Percentiles rank a stretch among this genome's conserved stretches.
phyloP scores from a whole-genome alignment of 352 stramenopile species.

The Globisporangium echinulatum region DNA sequence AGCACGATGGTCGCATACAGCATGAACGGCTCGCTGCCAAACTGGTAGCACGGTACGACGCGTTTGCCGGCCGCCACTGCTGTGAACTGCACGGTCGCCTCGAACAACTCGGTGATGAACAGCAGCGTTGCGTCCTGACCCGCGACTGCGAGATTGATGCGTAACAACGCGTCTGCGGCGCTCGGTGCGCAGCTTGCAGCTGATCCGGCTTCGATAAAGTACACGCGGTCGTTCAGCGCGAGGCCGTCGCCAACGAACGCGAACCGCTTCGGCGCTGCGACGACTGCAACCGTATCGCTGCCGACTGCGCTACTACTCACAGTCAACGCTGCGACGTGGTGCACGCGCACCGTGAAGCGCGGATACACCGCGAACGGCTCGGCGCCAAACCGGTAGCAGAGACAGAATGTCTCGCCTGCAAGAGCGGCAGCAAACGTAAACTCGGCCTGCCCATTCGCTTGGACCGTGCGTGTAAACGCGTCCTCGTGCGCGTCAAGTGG shows the following conservation, averaged over 20 bases:
- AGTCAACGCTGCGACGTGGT: conserved; percentile 27
- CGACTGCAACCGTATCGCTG: conserved; percentile 35
- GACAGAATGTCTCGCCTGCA: conserved; percentile 42
- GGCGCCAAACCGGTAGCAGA: conserved; percentile 69
- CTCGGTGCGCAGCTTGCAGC: conserved; percentile 31
- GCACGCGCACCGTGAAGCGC: conserved; percentile 35
- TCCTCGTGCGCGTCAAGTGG: conserved; percentile 27
- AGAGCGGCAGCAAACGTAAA: conserved; percentile 35
- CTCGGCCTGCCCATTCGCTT: conserved; percentile 2
- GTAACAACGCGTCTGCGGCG: conserved; percentile 19
- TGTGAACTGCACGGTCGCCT: conserved; percentile 34
- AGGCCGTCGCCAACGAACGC: conserved; percentile 44
- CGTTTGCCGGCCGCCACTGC: conserved; percentile 23
- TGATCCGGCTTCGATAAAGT: conserved; percentile 40
- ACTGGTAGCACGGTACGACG: conserved; percentile 52
- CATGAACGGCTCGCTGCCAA: conserved; percentile 49
- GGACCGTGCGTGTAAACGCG: conserved; percentile 33
- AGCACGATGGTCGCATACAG: conserved; percentile 39
- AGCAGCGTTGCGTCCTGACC: conserved; percentile 25
- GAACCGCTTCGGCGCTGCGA: conserved; percentile 45
- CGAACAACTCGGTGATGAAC: conserved; percentile 23
- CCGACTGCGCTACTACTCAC: conserved; percentile 8
- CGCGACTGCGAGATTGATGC: conserved; percentile 26
- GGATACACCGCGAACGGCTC: conserved; percentile 56
- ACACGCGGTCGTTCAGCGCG: conserved; percentile 43